phyloP scores from a whole-genome alignment of 345 rosid genomes.

The Brassica napus region DNA sequence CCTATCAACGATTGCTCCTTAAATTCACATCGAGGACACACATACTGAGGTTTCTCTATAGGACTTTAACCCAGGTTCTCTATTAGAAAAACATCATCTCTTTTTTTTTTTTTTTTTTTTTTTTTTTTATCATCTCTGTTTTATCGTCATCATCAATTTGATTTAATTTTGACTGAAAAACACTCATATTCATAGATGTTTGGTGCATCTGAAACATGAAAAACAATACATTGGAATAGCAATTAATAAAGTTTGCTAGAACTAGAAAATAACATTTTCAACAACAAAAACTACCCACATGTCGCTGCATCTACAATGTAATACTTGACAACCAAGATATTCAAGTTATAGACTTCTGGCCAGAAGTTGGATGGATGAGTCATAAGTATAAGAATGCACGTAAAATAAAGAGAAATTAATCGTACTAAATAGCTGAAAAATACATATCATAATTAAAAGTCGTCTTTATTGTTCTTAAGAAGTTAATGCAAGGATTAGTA shows the following conservation, averaged over 20 bases:
- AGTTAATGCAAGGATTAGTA: constrained; percentile 14
- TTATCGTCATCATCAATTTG: not conserved
- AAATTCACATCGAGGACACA: too few species aligned
- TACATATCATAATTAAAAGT: not conserved
- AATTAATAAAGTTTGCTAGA: not conserved
- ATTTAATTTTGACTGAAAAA: not conserved
- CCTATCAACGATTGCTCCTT: too few species aligned
- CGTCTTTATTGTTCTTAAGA: not conserved
- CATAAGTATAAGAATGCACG: constrained; percentile 1
- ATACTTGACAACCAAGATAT: constrained; percentile 15
- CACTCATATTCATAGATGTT: not conserved
- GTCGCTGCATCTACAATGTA: constrained; percentile 19
- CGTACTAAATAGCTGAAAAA: not conserved
- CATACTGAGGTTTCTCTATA: too few species aligned
- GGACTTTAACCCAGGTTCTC: too few species aligned
- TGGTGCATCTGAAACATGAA: constrained; percentile 1
- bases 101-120: too few species aligned
- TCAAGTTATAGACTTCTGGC: not conserved
- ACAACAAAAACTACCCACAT: constrained; percentile 19
- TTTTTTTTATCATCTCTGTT: not conserved
- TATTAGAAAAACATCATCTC: too few species aligned
- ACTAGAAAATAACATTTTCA: not conserved
- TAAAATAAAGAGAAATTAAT: not conserved
- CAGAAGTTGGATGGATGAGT: constrained; percentile 16
- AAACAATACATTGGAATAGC: not conserved